Percentiles rank a stretch among this genome's conserved stretches.
phyloP scores from a whole-genome alignment of 805 yeast genomes.

The Candida lessepsii region DNA sequence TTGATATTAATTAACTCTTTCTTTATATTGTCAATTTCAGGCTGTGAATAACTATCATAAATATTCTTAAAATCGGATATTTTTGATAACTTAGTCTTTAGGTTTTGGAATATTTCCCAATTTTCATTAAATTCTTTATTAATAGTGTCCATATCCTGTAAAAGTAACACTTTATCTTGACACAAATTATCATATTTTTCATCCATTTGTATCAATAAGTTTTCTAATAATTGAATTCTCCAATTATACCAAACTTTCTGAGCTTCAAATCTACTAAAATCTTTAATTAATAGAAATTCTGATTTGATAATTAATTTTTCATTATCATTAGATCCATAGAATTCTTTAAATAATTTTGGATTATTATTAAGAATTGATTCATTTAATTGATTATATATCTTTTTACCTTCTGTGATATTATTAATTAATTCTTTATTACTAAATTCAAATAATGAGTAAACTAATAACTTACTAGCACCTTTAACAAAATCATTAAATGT shows the following conservation, averaged over 20 bases:
- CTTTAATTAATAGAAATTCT: constrained; percentile 51
- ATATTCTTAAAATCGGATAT: constrained; percentile 17
- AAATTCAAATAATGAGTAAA: constrained; percentile 50
- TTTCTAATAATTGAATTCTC: constrained; percentile 52
- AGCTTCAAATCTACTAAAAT: constrained; percentile 52
- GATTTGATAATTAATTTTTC: constrained; percentile 43
- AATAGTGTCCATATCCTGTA: constrained; percentile 6
- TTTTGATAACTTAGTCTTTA: constrained; percentile 19
- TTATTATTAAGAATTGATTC: constrained; percentile 45
- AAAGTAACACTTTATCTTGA: constrained; percentile 10
- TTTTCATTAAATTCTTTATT: constrained; percentile 14
- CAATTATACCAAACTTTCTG: constrained; percentile 61
- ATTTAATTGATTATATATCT: constrained; percentile 46
- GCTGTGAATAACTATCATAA: constrained; percentile 9
- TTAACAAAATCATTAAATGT: constrained; percentile 33
- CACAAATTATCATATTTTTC: constrained; percentile 9
- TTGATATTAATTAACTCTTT: constrained; percentile 12
- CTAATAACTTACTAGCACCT: constrained; percentile 41
- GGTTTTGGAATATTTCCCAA: constrained; percentile 8
- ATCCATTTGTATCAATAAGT: constrained; percentile 37
- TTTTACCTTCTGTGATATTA: constrained; percentile 49
- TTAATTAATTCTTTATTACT: constrained; percentile 53
- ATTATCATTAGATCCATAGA: constrained; percentile 37
- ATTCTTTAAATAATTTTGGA: constrained; percentile 51
- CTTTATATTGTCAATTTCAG: constrained; percentile 13